Evolutionary conservation across 2,329 filamentous ascomycete species (phyloP), one percentile per base, ranked within the genome.

Genomic region (Arthrobotrys conoides): DNA sequence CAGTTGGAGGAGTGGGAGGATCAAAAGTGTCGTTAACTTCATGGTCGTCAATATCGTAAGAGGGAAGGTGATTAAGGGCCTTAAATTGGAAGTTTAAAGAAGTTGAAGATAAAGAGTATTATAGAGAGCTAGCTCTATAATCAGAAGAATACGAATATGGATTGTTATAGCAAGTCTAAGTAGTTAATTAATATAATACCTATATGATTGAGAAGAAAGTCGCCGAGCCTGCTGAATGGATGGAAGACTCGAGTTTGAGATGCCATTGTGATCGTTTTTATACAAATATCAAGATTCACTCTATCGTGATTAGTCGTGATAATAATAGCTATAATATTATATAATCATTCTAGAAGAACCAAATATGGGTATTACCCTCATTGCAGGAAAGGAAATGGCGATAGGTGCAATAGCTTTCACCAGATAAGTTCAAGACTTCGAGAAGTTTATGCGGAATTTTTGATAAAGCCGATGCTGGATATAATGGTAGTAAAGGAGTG

Each of bases 391-490:
- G 8, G 3, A 48, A 44, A 55, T n/a, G 14, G 12, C 33, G 53
- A 57, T 9, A 22, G 27, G 24, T 14, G 46, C 27, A 8, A 4
- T 33, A 36, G 8, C 66, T 41, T 38, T 38, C n/a, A 3, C 41
- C 53, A 27, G n/a, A 63, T 51, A 12, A 51, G 67, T 71, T 55
- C 8, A 63, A 71, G 67, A 10, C 67, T 61, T 71, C 67, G 67
- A 71, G 67, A 71, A 71, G 10, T n/a, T 55, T 30, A 30, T 30
- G 24, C 27, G 51, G n/a, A 20, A 46, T 4, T 46, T n/a, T 46
- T n/a, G n/a, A 20, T 46, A 2, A 16, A 1, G 18, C n/a, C n/a
- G 33, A 36, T 12, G 33, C 1, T 36, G 9, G 33, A 36, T 6
- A 3, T 38, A 14, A 38, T 38, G 38, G 16, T 41, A 12, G 38